These are phyloP conservation scores for Trypanosomatidae sp. DNA, from an alignment of 208 protist genomes.

Conservation along the genomic window DNA sequence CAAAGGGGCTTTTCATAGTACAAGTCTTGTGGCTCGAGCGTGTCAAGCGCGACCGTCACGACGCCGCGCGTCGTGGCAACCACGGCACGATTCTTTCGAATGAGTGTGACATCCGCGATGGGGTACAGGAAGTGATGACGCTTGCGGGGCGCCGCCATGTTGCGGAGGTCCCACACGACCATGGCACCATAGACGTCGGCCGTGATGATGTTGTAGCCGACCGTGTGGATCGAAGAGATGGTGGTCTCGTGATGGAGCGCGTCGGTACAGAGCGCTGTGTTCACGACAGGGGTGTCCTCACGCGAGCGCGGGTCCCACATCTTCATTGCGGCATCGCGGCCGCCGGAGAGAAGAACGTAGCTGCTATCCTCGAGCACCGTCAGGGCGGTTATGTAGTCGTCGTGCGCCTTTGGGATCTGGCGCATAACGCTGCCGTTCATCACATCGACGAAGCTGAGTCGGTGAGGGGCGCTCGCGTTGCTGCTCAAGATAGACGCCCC, in stretches of 20 bases:
- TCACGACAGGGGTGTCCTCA: conserved; percentile 21
- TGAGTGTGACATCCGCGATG: conserved; percentile 43
- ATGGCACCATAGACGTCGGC: conserved; percentile 67
- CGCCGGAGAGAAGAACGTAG: conserved; percentile 62
- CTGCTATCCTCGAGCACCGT: conserved; percentile 54
- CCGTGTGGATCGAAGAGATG: conserved; percentile 57
- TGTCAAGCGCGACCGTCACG: conserved; percentile 46
- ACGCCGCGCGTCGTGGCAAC: conserved; percentile 69
- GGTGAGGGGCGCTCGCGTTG: conserved; percentile 7
- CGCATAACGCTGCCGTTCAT: conserved; percentile 40
- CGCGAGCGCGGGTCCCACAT: conserved; percentile 73
- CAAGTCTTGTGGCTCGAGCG: conserved; percentile 26
- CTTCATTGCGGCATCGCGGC: conserved; percentile 65
- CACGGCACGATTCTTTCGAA: conserved; percentile 20
- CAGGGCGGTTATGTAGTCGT: conserved; percentile 76
- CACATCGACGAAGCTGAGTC: conserved; percentile 30
- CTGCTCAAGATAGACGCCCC: background rate
- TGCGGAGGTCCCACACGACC: conserved; percentile 69
- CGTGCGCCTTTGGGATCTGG: conserved; percentile 52
- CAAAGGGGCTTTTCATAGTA: conserved; percentile 8
- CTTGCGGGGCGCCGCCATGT: conserved; percentile 38
- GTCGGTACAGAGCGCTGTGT: conserved; percentile 28
- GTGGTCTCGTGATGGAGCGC: conserved; percentile 46
- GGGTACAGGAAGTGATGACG: conserved; percentile 40
- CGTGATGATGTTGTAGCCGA: conserved; percentile 56